phyloP scores from a whole-genome alignment of 345 rosid species.

The Gossypium ekmanianum region DNA sequence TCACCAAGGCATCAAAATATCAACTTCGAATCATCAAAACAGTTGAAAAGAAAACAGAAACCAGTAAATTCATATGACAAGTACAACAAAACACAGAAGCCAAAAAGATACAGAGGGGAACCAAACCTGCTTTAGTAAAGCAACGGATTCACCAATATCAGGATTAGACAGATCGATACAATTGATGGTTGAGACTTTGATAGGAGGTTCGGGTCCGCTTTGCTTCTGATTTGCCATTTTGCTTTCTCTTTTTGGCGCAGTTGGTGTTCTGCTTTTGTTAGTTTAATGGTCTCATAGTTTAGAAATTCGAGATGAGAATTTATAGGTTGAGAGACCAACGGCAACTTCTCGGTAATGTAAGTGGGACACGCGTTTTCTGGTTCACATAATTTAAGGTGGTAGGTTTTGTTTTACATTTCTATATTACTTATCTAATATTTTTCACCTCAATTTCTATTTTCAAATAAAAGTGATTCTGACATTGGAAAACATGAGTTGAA shows the following conservation, averaged over 20 bases:
- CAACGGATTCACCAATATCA: constrained; percentile 36
- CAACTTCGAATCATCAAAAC: background rate
- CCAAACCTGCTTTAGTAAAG: constrained; percentile 56
- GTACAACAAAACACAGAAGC: background rate
- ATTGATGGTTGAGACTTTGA: constrained; percentile 40
- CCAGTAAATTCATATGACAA: background rate
- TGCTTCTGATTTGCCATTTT: background rate
- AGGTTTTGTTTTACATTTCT: too few species aligned
- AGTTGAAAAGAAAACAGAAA: too few species aligned
- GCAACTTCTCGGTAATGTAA: background rate
- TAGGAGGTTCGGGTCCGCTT: constrained; percentile 1
- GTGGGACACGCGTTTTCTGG: background rate
- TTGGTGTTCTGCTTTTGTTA: too few species aligned
- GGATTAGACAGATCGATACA: constrained; percentile 54
- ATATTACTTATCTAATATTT: too few species aligned
- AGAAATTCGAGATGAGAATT: too few species aligned
- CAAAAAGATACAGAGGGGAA: background rate
- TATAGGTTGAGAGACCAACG: background rate
- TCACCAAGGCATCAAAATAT: background rate
- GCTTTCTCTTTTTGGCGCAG: background rate
- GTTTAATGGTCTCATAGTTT: too few species aligned
- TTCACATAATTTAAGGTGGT: too few species aligned
- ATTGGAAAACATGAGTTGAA: too few species aligned
- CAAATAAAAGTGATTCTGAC: too few species aligned
- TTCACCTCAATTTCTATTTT: too few species aligned